These are phyloP conservation scores for Bacterosira constricta DNA, from an alignment of 108 stramenopile species.

Conservation along the genomic window DNA sequence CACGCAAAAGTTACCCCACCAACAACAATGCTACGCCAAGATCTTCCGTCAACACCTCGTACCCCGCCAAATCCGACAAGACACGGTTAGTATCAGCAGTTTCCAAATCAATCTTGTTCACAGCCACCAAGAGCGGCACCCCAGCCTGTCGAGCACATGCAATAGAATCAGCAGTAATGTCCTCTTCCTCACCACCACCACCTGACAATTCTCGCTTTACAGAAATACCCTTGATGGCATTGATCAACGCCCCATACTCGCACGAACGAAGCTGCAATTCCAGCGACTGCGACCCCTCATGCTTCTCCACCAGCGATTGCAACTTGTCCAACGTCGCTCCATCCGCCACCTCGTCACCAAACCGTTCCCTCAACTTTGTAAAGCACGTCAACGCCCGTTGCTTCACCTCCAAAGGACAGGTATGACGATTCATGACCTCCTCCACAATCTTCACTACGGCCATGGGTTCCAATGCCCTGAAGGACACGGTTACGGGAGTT, in stretches of 20 bases:
- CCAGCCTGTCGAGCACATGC: constrained; percentile 91
- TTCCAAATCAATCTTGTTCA: constrained; percentile 96
- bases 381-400: constrained; percentile 86
- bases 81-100: constrained; percentile 85
- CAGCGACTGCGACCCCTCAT: constrained; percentile 78
- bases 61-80: constrained; percentile 87
- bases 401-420: constrained; percentile 77
- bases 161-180: constrained; percentile 92
- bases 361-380: constrained; percentile 88
- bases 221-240: constrained; percentile 62
- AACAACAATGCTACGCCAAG: too few species aligned
- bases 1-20: too few species aligned
- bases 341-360: constrained; percentile 73
- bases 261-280: constrained; percentile 95
- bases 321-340: constrained; percentile 59
- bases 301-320: constrained; percentile 65
- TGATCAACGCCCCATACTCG: constrained; percentile 90
- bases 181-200: not conserved
- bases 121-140: constrained; percentile 94
- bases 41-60: constrained; percentile 93
- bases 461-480: constrained; percentile 64
- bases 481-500: constrained; percentile 58
- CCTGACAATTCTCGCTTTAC: constrained; percentile 18
- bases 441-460: constrained; percentile 76
- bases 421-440: constrained; percentile 67